phyloP scores from a whole-genome alignment of 257 asterid genomes.

The Solanum verrucosum region DNA sequence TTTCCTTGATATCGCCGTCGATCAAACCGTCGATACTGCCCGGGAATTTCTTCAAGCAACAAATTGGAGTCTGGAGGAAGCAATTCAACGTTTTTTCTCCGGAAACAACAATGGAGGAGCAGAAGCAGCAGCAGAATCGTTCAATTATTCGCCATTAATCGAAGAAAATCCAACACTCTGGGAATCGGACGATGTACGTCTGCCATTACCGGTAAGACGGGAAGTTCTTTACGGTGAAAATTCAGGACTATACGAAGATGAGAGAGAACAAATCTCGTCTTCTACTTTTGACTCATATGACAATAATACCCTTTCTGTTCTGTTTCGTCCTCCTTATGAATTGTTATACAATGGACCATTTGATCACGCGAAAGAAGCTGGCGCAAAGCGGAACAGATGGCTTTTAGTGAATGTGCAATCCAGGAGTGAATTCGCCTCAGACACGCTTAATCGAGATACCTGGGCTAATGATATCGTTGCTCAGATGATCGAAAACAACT shows the following conservation, averaged over 20 bases:
- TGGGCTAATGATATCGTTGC: background rate
- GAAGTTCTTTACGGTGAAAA: background rate
- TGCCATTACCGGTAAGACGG: background rate
- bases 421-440: background rate
- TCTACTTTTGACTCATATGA: background rate
- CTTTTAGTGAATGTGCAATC: background rate
- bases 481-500: background rate
- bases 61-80: background rate
- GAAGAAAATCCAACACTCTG: background rate
- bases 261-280: background rate
- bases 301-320: background rate
- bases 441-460: background rate
- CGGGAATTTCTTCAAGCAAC: background rate
- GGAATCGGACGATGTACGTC: background rate
- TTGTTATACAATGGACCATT: background rate
- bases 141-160: background rate
- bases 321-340: background rate
- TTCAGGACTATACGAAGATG: background rate
- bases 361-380: background rate
- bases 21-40: background rate
- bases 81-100: background rate
- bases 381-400: background rate
- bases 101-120: background rate
- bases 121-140: background rate
- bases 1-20: background rate